Evolutionary conservation across 2,329 filamentous ascomycete species (phyloP), one percentile per base, ranked within the genome.

Genomic region (Sclerotinia minor): DNA sequence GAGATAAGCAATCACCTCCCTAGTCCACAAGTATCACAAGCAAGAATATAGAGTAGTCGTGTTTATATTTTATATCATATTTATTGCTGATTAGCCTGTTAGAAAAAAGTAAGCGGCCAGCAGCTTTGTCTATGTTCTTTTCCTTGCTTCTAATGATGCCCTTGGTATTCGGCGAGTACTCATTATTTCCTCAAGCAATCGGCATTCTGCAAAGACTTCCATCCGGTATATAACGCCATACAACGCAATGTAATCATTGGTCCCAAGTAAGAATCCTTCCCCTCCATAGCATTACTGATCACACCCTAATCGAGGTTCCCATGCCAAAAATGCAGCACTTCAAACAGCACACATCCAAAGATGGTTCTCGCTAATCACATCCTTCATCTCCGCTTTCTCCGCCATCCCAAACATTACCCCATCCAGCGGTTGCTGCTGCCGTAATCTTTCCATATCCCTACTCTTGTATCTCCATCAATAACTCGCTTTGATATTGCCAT

Each of bases 401-500:
- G 11, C n/a, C 52, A 65, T 47, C 17, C 47, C 52, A 29, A 47
- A 26, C 15, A 41, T 13, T n/a, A 47, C 7, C 21, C 26, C 53
- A 8, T 32, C 44, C 15, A 32, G 32, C 21, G 32, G 17, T n/a
- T 50, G 64, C 41, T 49, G 44, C 29, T 41, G 54, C 26, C 24
- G 44, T 29, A 32, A 21, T 9, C 50, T 44, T 29, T 60, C 54
- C 53, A 52, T 26, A 38, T 60, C 64, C 5, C 45, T 35, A 38
- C 29, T 50, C 54, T 66, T 66, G 21, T n/a, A 66, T 66, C 11
- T 66, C 64, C n/a, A 38, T 59, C 32, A 66, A 41, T 26, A 66
- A n/a, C 15, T 58, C 41, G 32, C 64, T 66, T 13, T 60, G 38
- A 38, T 60, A 66, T 66, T 66, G 64, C 64, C 64, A 66, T 38